Evolutionary conservation across 192 early-diverging fungal genomes (phyloP).

Genomic region (Phycomyces nitens): DNA sequence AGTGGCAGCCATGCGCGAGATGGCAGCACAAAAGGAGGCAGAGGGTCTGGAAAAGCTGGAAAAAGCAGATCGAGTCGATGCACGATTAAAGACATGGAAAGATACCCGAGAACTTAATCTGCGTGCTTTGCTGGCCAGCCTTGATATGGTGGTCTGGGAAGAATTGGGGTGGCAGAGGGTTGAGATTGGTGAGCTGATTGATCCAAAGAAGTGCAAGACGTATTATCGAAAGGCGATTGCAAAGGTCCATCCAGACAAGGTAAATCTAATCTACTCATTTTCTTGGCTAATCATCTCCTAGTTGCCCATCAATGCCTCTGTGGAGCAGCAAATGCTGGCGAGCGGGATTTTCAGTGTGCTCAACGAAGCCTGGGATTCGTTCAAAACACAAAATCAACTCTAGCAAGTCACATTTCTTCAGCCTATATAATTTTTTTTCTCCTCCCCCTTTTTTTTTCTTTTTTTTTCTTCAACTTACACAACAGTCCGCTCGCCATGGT

Average conservation of each 20-base stretch:
- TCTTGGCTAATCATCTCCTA: not conserved
- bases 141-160: conserved; percentile 77
- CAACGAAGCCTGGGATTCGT: conserved; percentile 94
- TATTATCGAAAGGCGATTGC: conserved; percentile 91
- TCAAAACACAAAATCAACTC: conserved; percentile 72
- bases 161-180: conserved; percentile 69
- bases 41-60: conserved; percentile 77
- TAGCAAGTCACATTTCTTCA: conserved; percentile 10
- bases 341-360: conserved; percentile 81
- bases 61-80: conserved; percentile 75
- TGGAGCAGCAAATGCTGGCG: conserved; percentile 85
- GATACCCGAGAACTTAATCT: conserved; percentile 86
- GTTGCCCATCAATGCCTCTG: conserved; percentile 46
- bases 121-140: conserved; percentile 79
- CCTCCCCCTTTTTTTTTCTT: not conserved
- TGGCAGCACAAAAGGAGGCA: conserved; percentile 58
- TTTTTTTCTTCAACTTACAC: not conserved
- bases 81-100: conserved; percentile 72
- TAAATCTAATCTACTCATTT: conserved; percentile 30
- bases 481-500: too few relatives aligned
- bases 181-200: conserved; percentile 81
- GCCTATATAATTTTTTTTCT: not conserved
- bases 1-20: conserved; percentile 76
- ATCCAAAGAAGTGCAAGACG: conserved; percentile 82
- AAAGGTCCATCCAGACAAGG: conserved; percentile 95